phyloP scores from a whole-genome alignment of 2,329 filamentous ascomycete genomes.

The Fusarium albidum region DNA sequence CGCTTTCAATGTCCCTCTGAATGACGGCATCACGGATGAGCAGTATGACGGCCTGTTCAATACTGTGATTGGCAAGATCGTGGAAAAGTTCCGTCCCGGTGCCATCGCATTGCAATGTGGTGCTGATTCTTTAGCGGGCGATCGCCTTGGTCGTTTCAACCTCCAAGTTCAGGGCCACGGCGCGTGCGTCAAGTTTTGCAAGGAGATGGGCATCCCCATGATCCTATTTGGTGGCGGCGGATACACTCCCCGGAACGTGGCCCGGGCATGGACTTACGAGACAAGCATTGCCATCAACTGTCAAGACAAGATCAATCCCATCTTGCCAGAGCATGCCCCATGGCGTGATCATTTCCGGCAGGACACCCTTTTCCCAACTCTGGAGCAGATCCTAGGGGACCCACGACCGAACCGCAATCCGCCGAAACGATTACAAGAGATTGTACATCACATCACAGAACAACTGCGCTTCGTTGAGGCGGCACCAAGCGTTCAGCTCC shows the following conservation, averaged over 20 bases:
- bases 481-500: constrained; percentile 88
- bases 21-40: constrained; percentile 90
- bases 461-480: constrained; percentile 86
- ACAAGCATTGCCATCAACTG: constrained; percentile 87
- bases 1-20: constrained; percentile 87
- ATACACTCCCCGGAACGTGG: constrained; percentile 96
- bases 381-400: constrained; percentile 76
- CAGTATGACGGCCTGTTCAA: constrained; percentile 90
- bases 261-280: constrained; percentile 96
- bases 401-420: constrained; percentile 81
- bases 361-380: constrained; percentile 85
- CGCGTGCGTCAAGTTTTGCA: constrained; percentile 88
- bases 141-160: constrained; percentile 94
- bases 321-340: constrained; percentile 81
- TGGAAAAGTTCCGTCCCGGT: constrained; percentile 84
- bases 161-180: constrained; percentile 95
- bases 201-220: constrained; percentile 79
- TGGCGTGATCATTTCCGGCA: constrained; percentile 90
- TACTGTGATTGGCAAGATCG: constrained; percentile 77
- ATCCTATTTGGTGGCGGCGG: constrained; percentile 94
- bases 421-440: constrained; percentile 75
- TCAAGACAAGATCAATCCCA: constrained; percentile 72
- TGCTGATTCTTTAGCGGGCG: constrained; percentile 91
- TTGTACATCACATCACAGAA: constrained; percentile 81
- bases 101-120: constrained; percentile 96